These are phyloP conservation scores for Canariomyces notabilis DNA, from an alignment of 2,329 filamentous ascomycete species.

Conservation along the genomic window DNA sequence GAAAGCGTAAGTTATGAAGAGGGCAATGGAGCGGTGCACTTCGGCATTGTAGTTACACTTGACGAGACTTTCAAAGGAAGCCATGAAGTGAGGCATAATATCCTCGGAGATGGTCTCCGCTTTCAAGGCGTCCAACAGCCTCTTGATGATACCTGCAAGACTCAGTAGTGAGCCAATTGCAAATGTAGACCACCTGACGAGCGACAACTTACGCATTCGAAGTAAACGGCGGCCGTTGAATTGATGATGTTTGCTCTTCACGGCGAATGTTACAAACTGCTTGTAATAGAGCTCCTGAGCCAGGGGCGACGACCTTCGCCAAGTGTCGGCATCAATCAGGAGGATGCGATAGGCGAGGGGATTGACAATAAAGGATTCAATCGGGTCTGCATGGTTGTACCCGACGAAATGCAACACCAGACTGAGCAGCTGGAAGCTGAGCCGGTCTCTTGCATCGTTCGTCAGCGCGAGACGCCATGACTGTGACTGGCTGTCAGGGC, in stretches of 20 bases:
- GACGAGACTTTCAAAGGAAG: constrained; percentile 73
- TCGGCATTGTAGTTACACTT: constrained; percentile 78
- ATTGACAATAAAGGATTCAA: constrained; percentile 91
- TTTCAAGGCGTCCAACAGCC: constrained; percentile 84
- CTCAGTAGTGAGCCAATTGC: constrained; percentile 20
- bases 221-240: constrained; percentile 86
- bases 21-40: constrained; percentile 76
- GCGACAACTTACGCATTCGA: constrained; percentile 70
- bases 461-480: constrained; percentile 42
- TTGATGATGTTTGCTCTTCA: constrained; percentile 84
- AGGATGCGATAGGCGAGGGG: constrained; percentile 89
- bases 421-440: constrained; percentile 62
- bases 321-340: constrained; percentile 88
- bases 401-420: constrained; percentile 82
- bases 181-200: background rate
- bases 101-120: constrained; percentile 70
- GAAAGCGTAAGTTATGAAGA: constrained; percentile 90
- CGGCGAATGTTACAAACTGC: constrained; percentile 83
- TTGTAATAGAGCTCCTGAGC: constrained; percentile 88
- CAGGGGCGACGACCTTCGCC: constrained; percentile 70
- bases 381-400: constrained; percentile 72
- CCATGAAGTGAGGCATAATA: constrained; percentile 69
- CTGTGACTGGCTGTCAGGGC: constrained; percentile 30
- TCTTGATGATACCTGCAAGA: constrained; percentile 73
- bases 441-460: constrained; percentile 48